phyloP scores from a whole-genome alignment of 208 protist species.

The Trypanosoma platydactyli region DNA sequence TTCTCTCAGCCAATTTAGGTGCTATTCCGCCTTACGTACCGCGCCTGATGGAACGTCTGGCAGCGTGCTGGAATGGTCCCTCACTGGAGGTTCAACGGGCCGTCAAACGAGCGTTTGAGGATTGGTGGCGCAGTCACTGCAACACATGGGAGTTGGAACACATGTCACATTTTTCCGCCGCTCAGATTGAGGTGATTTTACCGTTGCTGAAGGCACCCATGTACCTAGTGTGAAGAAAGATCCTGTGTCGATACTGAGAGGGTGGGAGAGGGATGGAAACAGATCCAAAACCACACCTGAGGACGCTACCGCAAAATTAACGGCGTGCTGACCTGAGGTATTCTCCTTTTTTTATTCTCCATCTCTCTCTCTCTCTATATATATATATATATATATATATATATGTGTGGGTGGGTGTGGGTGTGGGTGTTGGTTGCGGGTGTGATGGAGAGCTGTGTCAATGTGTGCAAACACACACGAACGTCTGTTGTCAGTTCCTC shows the following conservation, averaged over 20 bases:
- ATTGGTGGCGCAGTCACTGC: conserved; percentile 81
- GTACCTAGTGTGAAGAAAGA: conserved; percentile 61
- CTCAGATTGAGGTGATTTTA: conserved; percentile 52
- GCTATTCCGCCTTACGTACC: conserved; percentile 56
- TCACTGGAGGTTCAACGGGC: conserved; percentile 43
- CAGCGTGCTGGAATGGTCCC: conserved; percentile 33
- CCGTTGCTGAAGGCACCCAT: conserved; percentile 44
- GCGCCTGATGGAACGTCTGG: conserved; percentile 54
- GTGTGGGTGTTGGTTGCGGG: background rate
- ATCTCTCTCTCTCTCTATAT: conserved; percentile 6
- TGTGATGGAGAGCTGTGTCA: background rate
- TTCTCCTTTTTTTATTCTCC: conserved; percentile 20
- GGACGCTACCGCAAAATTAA: conserved; percentile 4
- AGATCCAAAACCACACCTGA: background rate
- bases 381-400: background rate
- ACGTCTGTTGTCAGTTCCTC: too few species aligned
- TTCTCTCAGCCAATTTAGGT: conserved; percentile 51
- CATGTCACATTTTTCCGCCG: conserved; percentile 52
- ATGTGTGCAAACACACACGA: too few species aligned
- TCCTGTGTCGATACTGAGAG: background rate
- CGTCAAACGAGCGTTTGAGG: conserved; percentile 58
- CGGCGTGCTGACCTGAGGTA: background rate
- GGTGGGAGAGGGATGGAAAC: background rate
- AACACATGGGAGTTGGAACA: conserved; percentile 69
- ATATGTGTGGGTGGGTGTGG: background rate